Evolutionary conservation across 1,284 basidiomycete genomes (phyloP), one percentile per base, ranked within the genome.

Genomic region (Xerocomus minutiporus): DNA sequence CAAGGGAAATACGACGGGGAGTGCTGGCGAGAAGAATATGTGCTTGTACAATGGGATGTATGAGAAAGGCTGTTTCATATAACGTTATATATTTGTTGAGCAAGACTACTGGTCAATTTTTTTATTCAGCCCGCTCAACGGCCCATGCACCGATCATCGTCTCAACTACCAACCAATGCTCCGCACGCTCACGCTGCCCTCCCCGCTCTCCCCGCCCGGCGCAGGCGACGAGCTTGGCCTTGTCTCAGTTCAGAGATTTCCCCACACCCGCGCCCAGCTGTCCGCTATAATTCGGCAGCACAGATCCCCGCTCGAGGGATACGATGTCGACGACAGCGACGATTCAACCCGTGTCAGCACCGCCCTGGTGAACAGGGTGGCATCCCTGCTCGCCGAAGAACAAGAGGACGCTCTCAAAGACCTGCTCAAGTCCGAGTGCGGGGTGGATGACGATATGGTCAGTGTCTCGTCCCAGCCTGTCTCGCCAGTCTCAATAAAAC

Each of bases 351-450:
- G 76, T 49, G 76, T 87, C 53, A 78, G 75, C 41, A 72, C 78
- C 1, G 72, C 75, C 36, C 71, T 93, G 9, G 80, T 93, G 20
- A 79, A 77, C 61, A 78, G 78, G 61, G 84, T 93, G 12, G 86
- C 89, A 28, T 72, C 75, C 4, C 72, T 91, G 46, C 79, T 96
- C 43, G 81, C 82, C 43, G 81, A 85, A 53, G 93, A 96, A 69
- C 82, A 87, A 55, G 92, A 94, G 70, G 93, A 95, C 55, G 82
- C 85, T 51, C 80, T 95, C 63, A 93, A 93, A 73, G 63, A 69
- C 2, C 62, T 92, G 31, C 77, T 96, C 54, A 88, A 82, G 67
- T 77, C 79, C 31, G 82, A 79, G 38, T 88, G 86, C 62, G 79
- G 78, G 6, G 81, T 91, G 60, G 81, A 91, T 62, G 84, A 88